Percentiles rank a stretch among this genome's conserved stretches.
Conservation (phyloP, 495 filamentous ascomycete species). For the Aspergillus incahuasiensis region DNA sequence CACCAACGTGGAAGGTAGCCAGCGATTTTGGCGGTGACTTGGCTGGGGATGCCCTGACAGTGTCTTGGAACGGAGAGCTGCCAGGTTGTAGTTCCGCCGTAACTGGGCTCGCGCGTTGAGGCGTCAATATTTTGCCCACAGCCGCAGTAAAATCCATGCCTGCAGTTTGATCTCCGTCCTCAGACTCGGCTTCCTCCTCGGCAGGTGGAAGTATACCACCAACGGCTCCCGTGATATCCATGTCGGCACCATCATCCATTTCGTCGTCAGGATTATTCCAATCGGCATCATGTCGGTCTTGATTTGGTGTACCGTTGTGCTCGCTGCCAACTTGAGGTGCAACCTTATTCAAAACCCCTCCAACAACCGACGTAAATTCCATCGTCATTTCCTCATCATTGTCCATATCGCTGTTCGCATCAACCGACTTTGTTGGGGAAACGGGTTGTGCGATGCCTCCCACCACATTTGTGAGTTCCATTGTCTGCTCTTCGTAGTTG, state of each 20-base stretch:
- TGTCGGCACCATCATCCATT: slow-evolving; percentile 46
- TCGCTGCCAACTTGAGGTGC: slow-evolving; percentile 8
- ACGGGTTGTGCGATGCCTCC: slow-evolving; percentile 52
- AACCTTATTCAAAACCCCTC: slow-evolving; percentile 52
- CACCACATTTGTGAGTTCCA: slow-evolving; percentile 74
- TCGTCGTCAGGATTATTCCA: slow-evolving; percentile 38
- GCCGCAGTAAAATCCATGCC: slow-evolving; percentile 59
- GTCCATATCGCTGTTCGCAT: slow-evolving; percentile 36
- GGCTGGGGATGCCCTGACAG: slow-evolving; percentile 25
- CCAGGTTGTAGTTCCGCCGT: slow-evolving; percentile 47
- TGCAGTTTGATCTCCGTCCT: slow-evolving; percentile 45
- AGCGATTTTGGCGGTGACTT: slow-evolving; percentile 31
- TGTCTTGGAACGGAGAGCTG: slow-evolving; percentile 51
- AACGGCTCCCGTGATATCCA: slow-evolving; percentile 72
- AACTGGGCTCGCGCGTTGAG: slow-evolving; percentile 26
- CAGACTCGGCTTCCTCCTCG: slow-evolving; percentile 30
- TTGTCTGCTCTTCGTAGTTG: slow-evolving; percentile 57
- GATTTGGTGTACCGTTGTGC: slow-evolving; percentile 24
- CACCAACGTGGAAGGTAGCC: slow-evolving; percentile 29
- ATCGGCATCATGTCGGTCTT: slow-evolving; percentile 19
- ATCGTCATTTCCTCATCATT: slow-evolving; percentile 74
- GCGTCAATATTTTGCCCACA: slow-evolving; percentile 52
- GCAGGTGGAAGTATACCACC: slow-evolving; percentile 57
- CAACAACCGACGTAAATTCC: slow-evolving; percentile 74
- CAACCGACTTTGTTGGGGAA: slow-evolving; percentile 35